Conservation (phyloP, 805 yeast genomes). For the Millerozyma acaciae region DNA sequence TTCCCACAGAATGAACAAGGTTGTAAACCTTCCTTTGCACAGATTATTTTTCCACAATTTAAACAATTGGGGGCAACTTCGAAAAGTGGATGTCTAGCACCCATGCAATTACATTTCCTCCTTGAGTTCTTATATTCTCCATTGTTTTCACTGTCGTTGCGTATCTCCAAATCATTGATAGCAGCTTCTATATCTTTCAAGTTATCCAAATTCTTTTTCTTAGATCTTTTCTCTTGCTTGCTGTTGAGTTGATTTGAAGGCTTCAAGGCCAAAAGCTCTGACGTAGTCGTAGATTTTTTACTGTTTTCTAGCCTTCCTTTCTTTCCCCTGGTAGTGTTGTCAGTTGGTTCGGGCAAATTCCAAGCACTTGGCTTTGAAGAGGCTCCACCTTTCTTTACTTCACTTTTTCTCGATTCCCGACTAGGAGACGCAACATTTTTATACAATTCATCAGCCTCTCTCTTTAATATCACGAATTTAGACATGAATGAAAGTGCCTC, state of each 20-base stretch:
- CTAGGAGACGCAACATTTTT: slow-evolving; percentile 2
- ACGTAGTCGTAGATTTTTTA: slow-evolving; percentile 22
- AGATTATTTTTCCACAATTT: slow-evolving; percentile 90
- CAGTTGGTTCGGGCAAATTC: neutral
- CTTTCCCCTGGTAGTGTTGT: slow-evolving; percentile 7
- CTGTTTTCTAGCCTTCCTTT: slow-evolving; percentile 9
- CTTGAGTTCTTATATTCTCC: slow-evolving; percentile 9
- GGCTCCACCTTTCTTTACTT: too few relatives aligned
- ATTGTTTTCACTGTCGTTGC: slow-evolving; percentile 8
- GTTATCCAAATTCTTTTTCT: slow-evolving; percentile 49
- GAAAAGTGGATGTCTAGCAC: slow-evolving; percentile 80
- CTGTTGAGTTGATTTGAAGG: slow-evolving; percentile 24
- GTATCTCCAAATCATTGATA: slow-evolving; percentile 46
- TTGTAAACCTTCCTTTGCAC: slow-evolving; percentile 84
- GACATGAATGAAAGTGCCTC: slow-evolving; percentile 46
- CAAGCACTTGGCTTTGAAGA: neutral
- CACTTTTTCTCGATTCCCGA: neutral
- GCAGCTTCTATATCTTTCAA: slow-evolving; percentile 65
- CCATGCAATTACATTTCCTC: slow-evolving; percentile 74
- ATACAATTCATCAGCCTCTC: slow-evolving; percentile 19
- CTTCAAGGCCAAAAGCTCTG: slow-evolving; percentile 42
- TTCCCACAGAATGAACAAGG: slow-evolving; percentile 83
- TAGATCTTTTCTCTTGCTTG: slow-evolving; percentile 26
- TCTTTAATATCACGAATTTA: slow-evolving; percentile 38
- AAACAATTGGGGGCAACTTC: slow-evolving; percentile 92